Base-by-base conservation (phyloP, 2,329 filamentous ascomycete species). In the Epichloe amarillans region DNA sequence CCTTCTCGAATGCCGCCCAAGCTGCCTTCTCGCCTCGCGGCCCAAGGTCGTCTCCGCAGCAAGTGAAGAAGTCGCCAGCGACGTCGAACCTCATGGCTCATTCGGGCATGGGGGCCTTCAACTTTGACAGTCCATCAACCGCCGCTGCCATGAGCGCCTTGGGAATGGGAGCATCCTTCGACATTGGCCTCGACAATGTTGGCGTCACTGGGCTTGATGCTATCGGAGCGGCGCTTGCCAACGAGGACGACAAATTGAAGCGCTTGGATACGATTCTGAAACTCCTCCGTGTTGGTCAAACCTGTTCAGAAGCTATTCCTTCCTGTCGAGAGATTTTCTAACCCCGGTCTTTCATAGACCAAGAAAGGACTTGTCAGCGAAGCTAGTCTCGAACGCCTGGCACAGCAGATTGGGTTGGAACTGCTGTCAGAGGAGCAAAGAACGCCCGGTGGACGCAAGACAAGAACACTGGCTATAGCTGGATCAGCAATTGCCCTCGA, bases 301-400 rank as follows among this genome's bases (percentile, higher is more conserved):
- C 26, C 26, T 30, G 8, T 10, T 30, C 26, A 30, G 26, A 30
- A 30, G 8, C 26, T 10, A 30, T 30, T 30, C 26, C 26, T 30
- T 30, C 3, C 1, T 30, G 26, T 30, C 3, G 39, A 41, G 12
- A 23, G 12, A 12, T 40, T 45, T 43, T 43, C 50, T 52, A 30
- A 48, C 36, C 6, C 19, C 5, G 15, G 11, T 3, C 6, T 37
- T 35, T 21, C 40, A 8, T 35, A 69, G 63, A 66, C 72, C 52
- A 70, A 66, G 57, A 78, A 79, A 55, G 84, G 84, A 4, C 69
- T 82, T 40, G 80, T 91, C 38, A 87, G 84, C 57, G 83, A 87
- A 60, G 80, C 84, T 33, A 84, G 84, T 2, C 72, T 93, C n/a
- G 81, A 86, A 63, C 75, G 84, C 50, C 69, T 91, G 33, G 83